phyloP scores from a whole-genome alignment of 2,329 filamentous ascomycete genomes.

The Thelonectria rubi region DNA sequence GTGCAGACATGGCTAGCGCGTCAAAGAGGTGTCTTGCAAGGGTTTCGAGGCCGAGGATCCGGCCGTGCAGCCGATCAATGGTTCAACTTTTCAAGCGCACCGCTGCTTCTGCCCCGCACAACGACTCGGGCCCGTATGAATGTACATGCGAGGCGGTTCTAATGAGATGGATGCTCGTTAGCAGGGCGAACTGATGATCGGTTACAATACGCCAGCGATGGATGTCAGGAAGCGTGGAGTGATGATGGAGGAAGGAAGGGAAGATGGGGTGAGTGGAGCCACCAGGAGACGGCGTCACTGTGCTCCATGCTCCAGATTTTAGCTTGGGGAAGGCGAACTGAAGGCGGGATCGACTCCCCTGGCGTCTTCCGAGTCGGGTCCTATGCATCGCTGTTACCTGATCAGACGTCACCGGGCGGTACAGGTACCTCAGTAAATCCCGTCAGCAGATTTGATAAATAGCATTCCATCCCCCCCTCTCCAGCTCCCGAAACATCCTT shows the following conservation, averaged over 20 bases:
- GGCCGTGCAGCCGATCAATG: conserved; percentile 1
- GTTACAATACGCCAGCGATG: neutral
- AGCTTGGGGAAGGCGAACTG: too few relatives aligned
- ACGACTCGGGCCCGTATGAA: neutral
- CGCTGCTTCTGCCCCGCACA: conserved; percentile 6
- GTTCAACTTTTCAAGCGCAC: neutral
- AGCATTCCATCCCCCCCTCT: conserved; percentile 17
- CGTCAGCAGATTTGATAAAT: conserved; percentile 19
- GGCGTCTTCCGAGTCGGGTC: too few relatives aligned
- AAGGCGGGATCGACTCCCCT: too few relatives aligned
- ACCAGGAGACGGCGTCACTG: neutral
- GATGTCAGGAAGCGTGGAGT: neutral
- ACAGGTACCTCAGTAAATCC: neutral
- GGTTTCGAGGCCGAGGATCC: conserved; percentile 2
- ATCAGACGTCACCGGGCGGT: conserved; percentile 7
- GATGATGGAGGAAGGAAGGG: neutral
- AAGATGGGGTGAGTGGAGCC: neutral
- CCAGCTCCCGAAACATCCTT: conserved; percentile 1
- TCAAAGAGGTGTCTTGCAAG: neutral
- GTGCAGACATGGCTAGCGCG: neutral
- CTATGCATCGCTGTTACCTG: neutral
- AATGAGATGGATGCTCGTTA: neutral
- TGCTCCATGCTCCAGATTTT: too few relatives aligned
- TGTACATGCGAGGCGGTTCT: neutral
- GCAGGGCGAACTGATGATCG: neutral